These are phyloP conservation scores for Sonneratia alba DNA, from an alignment of 345 rosid genomes.

Conservation along the genomic window DNA sequence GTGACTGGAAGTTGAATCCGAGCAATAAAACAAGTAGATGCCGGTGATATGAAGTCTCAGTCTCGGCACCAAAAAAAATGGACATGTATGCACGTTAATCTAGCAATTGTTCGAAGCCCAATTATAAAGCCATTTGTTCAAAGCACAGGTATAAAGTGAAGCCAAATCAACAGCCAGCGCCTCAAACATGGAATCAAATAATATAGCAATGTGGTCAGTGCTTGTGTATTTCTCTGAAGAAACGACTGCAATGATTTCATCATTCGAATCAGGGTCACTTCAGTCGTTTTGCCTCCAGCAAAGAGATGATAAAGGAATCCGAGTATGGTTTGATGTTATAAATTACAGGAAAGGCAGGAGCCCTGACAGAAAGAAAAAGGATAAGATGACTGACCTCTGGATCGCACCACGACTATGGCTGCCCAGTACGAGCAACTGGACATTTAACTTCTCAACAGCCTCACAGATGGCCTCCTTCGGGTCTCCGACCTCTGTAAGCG, in stretches of 20 bases:
- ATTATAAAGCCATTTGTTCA: too few species aligned
- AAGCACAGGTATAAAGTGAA: not conserved
- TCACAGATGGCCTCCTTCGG: slow-evolving; percentile 39
- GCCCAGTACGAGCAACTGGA: slow-evolving; percentile 40
- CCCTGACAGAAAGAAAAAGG: not conserved
- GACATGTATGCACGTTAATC: not conserved
- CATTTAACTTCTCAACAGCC: slow-evolving; percentile 31
- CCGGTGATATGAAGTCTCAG: too few species aligned
- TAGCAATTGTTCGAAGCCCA: not conserved
- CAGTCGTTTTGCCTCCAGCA: too few species aligned
- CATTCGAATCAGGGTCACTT: too few species aligned
- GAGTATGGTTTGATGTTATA: not conserved
- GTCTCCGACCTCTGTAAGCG: slow-evolving; percentile 36
- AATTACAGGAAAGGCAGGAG: not conserved
- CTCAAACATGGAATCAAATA: too few species aligned
- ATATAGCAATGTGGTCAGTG: too few species aligned
- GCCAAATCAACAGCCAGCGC: not conserved
- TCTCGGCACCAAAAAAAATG: not conserved
- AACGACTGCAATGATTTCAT: too few species aligned
- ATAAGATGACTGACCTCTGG: slow-evolving; percentile 31
- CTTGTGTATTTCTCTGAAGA: too few species aligned
- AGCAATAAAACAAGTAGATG: not conserved
- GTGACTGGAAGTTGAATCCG: not conserved
- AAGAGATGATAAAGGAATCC: too few species aligned
- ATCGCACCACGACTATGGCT: slow-evolving; percentile 45